These are phyloP conservation scores for Kodamaea ohmeri DNA, from an alignment of 1,139 yeast genomes.

Conservation along the genomic window DNA sequence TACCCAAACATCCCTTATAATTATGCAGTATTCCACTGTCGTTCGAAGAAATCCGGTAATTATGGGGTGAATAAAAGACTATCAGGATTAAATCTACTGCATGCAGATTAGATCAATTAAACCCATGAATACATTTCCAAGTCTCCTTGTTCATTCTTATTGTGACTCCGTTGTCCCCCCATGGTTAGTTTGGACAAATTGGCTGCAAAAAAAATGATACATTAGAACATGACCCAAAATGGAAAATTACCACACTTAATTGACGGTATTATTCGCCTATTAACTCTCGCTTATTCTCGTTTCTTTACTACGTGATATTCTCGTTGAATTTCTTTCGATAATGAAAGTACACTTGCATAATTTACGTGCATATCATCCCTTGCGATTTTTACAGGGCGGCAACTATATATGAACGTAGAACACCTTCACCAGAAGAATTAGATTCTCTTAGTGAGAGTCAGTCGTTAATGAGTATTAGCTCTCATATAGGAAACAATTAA, in stretches of 20 bases:
- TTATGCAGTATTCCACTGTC: no score
- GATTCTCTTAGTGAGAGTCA: not conserved
- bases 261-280: not conserved
- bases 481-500: no score
- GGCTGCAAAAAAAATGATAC: constrained; percentile 4
- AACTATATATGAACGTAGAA: not conserved
- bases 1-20: no score
- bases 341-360: not conserved
- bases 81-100: no score
- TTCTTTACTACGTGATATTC: not conserved
- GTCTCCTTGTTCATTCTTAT: no score
- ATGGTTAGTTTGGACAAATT: no score
- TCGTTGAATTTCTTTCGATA: not conserved
- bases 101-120: no score
- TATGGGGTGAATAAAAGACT: no score
- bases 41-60: no score
- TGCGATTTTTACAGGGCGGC: not conserved
- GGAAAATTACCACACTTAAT: constrained; percentile 1
- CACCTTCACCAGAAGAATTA: not conserved
- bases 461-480: no score
- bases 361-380: constrained; percentile 1
- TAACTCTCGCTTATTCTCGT: not conserved
- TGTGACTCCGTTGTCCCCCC: no score
- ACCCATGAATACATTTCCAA: no score
- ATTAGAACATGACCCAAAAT: not conserved